These are phyloP conservation scores for Aethionema arabicum DNA, from an alignment of 345 rosid species.

Conservation along the genomic window DNA sequence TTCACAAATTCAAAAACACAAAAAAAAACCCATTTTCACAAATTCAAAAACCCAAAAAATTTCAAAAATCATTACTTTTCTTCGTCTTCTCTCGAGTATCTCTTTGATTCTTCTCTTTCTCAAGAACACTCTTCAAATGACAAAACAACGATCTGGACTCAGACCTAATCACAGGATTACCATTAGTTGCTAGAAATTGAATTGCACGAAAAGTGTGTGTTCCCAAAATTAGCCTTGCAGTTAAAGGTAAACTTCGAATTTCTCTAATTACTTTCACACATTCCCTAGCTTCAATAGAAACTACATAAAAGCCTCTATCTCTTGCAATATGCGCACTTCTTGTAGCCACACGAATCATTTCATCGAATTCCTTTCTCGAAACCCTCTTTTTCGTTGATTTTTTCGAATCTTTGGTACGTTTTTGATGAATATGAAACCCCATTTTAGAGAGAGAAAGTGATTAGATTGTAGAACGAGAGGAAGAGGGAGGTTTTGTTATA, in stretches of 20 bases:
- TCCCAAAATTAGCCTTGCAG: neutral
- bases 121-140: conserved; percentile 19
- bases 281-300: conserved; percentile 23
- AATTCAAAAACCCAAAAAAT: neutral
- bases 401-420: neutral
- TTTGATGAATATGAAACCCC: conserved; percentile 19
- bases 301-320: conserved; percentile 24
- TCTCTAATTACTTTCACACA: conserved; percentile 21
- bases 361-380: neutral
- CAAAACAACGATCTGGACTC: conserved; percentile 10
- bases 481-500: too few relatives aligned
- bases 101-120: neutral
- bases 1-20: neutral
- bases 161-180: conserved; percentile 32
- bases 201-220: neutral
- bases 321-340: conserved; percentile 24
- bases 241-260: conserved; percentile 16
- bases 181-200: conserved; percentile 13
- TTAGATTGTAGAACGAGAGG: too few relatives aligned
- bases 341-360: neutral
- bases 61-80: neutral
- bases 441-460: neutral
- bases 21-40: neutral
- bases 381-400: neutral
- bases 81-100: neutral